Base-by-base conservation (phyloP, 129 eudicot genomes). In the Flaveria ramosissima region DNA sequence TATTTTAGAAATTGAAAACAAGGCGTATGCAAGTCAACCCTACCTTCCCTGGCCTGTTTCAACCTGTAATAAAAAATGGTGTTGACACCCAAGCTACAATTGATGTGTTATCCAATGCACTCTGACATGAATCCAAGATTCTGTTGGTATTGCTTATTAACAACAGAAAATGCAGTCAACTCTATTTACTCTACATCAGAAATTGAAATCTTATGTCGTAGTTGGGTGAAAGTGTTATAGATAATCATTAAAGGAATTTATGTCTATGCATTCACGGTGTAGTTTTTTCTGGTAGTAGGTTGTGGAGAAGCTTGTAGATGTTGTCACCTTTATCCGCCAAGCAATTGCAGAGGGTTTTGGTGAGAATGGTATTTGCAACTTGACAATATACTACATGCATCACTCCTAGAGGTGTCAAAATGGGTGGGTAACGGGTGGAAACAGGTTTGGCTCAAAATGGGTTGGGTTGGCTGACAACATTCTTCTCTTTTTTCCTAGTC, bases 251-350 rank as follows among this genome's bases (percentile, higher is more conserved):
- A 52, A 15, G 19, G 6, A 52, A 52, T 26, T 1, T 47, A 36
- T 36, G 2, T 71, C 11, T 32, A 11, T 72, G 48, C 50, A 72
- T 72, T 52, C n/a, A 52, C 9, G 9, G 59, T 52, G 11, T 66
- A 32, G 72, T 23, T 52, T 51, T 17, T 45, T 48, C 2, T 21
- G 70, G 15, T 70, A 82, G 79, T 61, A 93, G 98, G 91, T 90
- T 67, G 88, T 93, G 84, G 98, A 90, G 92, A 93, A 88, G 89
- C 91, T 93, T 72, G 97, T 93, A 80, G 97, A 93, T 78, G 82
- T 93, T 61, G 96, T 93, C 78, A 83, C 88, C 52, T 90, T 82
- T 80, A 93, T 93, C 45, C 92, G 82, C 74, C 97, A 93, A 80
- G 89, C 87, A 68, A 90, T 93, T 68, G 61, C 60, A 20, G 89